Evolutionary conservation across 805 yeast species (phyloP), one percentile per base, ranked within the genome.

Genomic region (Vanderwaltozyma yarrowii): DNA sequence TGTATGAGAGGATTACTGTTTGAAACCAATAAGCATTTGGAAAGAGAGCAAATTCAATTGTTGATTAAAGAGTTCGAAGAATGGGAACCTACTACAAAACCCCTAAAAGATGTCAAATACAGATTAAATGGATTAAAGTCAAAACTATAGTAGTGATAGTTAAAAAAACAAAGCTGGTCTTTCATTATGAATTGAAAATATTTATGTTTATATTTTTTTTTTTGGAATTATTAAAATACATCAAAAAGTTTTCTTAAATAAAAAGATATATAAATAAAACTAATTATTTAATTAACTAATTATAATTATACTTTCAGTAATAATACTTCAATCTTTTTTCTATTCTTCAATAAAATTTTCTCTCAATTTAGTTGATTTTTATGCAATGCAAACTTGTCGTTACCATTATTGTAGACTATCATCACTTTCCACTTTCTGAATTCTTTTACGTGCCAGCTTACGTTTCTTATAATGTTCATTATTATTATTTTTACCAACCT

Each of bases 61-160:
- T 67, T 88, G 32, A 75, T 80, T 44, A 68, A 67, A 24, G 82
- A 82, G 55, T 89, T 84, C 56, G 92, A 81, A 36, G 61, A 66
- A 19, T 89, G 98, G 98, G 73, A 75, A 36, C 97, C 98, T 0
- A 88, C 79, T 27, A 73, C 83, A 0, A 87, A 87, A 57, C 75
- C 73, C 7, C 61, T 86, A 52, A 86, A 83, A 54, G 95, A 88
- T 39, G 71, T 89, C 51, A 86, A 86, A 60, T 85, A 83, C 50
- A 67, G 94, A 41, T 64, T 84, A 36, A 78, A 74, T 49, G 89
- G 78, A 2, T 58, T 74, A 28, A 45, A 46, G 37, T 54, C 57
- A 13, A 44, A 46, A 31, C 30, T 48, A 11, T 24, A 12, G 11
- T 4, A 10, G 11, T 7, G 6, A 21, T 7, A 10, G 6, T 7